Evolutionary conservation across 768 basidiomycete species (phyloP).

Genomic region (Russula griseocarnosa): DNA sequence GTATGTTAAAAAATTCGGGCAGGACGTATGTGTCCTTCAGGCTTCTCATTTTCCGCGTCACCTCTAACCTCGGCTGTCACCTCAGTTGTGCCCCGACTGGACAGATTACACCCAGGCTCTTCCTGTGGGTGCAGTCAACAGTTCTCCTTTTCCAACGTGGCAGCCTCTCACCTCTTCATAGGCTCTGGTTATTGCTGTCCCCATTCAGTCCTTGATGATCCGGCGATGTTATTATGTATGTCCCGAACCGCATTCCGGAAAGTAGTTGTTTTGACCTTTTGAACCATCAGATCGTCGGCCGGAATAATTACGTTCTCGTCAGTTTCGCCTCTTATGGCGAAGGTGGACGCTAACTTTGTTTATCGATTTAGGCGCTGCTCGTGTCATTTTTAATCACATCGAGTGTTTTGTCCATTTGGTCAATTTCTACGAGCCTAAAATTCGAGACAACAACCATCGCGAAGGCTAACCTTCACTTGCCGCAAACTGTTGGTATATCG

Average conservation of each 20-base stretch:
- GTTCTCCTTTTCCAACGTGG: neutral
- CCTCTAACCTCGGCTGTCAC: neutral
- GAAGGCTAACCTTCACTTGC: neutral
- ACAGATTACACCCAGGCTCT: neutral
- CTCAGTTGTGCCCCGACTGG: neutral
- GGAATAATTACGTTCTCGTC: slow-evolving; percentile 8
- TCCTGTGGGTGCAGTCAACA: slow-evolving; percentile 1
- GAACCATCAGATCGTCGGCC: slow-evolving; percentile 1
- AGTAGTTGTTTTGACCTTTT: neutral
- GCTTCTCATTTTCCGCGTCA: neutral
- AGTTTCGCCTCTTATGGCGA: neutral
- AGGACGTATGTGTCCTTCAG: neutral
- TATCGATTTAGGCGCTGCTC: slow-evolving; percentile 4
- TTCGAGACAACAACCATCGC: neutral
- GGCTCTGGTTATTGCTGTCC: slow-evolving; percentile 4
- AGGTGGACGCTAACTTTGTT: neutral
- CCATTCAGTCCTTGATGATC: slow-evolving; percentile 19
- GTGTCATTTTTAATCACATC: slow-evolving; percentile 10
- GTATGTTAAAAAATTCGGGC: slow-evolving; percentile 5
- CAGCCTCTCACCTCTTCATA: neutral
- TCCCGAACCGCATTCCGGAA: neutral
- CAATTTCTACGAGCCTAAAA: neutral
- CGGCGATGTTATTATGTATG: slow-evolving; percentile 21
- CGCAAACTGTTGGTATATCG: neutral
- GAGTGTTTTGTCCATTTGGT: neutral